Conservation (phyloP, 2,329 filamentous ascomycete genomes). For the Claviceps sp. region DNA sequence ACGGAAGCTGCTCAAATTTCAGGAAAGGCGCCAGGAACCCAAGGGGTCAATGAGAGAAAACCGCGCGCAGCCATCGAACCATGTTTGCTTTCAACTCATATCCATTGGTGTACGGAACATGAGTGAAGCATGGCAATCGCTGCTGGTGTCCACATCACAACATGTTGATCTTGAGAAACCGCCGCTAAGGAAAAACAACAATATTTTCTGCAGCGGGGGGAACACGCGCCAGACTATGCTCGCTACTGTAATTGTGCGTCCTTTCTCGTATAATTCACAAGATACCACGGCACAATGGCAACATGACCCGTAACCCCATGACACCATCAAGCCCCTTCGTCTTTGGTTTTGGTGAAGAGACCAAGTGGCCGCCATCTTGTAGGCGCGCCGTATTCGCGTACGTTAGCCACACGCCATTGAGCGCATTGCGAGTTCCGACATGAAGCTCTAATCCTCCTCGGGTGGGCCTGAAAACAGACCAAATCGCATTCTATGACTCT, state of each 20-base stretch:
- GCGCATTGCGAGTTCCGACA: conserved; percentile 3
- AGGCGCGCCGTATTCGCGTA: background rate
- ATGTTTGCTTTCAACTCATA: conserved; percentile 2
- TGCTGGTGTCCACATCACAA: conserved; percentile 17
- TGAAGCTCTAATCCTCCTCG: conserved; percentile 33
- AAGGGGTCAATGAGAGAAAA: background rate
- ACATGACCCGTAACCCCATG: background rate
- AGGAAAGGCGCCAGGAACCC: no score
- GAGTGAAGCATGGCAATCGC: conserved; percentile 7
- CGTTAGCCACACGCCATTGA: conserved; percentile 1
- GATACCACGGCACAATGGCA: background rate
- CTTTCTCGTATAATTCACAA: conserved; percentile 3
- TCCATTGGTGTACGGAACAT: background rate
- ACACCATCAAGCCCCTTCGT: background rate
- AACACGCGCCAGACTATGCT: conserved; percentile 21
- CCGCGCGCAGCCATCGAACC: background rate
- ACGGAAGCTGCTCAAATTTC: no score
- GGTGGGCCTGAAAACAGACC: conserved; percentile 58
- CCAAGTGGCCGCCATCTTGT: background rate
- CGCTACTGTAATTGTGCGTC: conserved; percentile 19
- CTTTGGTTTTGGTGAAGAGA: background rate
- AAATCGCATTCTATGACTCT: conserved; percentile 70
- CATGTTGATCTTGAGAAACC: conserved; percentile 14
- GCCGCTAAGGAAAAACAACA: conserved; percentile 15
- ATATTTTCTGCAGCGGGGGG: conserved; percentile 12